A percentile compares a stretch with the other conserved stretches of the same genome.
These are phyloP conservation scores for Kwoniella pini DNA, from an alignment of 768 basidiomycete species.

Conservation along the genomic window DNA sequence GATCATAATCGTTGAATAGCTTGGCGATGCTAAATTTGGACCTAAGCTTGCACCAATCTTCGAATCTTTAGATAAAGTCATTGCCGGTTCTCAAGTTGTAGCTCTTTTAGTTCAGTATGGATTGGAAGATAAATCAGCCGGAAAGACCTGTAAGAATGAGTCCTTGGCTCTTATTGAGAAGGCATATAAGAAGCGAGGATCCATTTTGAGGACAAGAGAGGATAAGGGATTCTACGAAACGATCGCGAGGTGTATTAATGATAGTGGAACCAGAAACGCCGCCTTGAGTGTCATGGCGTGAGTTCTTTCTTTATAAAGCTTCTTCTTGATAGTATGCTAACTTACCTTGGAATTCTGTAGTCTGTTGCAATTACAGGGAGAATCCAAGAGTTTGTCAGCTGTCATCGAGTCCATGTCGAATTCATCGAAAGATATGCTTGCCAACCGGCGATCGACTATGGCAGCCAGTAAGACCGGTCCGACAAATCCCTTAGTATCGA, in stretches of 20 bases:
- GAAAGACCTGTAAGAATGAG: conserved; percentile 50
- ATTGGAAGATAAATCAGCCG: conserved; percentile 59
- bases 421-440: conserved; percentile 45
- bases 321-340: conserved; percentile 15
- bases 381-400: conserved; percentile 30
- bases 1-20: conserved; percentile 59
- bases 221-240: conserved; percentile 42
- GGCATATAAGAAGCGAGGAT: conserved; percentile 47
- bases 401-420: conserved; percentile 42
- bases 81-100: conserved; percentile 89
- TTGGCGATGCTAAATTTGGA: conserved; percentile 84
- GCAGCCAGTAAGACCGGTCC: conserved; percentile 31
- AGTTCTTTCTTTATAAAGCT: conserved; percentile 27
- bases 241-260: conserved; percentile 60
- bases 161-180: conserved; percentile 49
- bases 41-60: conserved; percentile 64
- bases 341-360: conserved; percentile 14
- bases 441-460: conserved; percentile 44
- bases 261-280: conserved; percentile 83
- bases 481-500: conserved; percentile 17
- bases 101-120: conserved; percentile 85
- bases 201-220: conserved; percentile 37
- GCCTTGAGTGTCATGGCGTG: conserved; percentile 79
- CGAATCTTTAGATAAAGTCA: conserved; percentile 80
- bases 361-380: conserved; percentile 41